Evolutionary conservation across 225 moss, liverwort and hornwort genomes (phyloP), one percentile per base, ranked within the genome.

Genomic region (Pseudoscleropodium purum): DNA sequence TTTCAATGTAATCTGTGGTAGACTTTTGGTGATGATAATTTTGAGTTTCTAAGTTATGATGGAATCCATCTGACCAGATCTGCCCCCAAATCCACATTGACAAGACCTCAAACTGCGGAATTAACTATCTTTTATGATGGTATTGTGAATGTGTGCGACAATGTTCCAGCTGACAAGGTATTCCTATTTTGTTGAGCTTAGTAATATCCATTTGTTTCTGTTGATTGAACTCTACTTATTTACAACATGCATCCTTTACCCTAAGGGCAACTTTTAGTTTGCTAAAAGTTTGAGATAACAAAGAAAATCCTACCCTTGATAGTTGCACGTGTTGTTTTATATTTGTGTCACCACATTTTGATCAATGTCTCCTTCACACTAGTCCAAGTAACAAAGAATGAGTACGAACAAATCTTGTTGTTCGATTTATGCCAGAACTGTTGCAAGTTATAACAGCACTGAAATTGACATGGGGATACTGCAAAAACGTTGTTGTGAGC

Each of bases 101-200:
- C 77, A 56, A 87, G 87, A 74, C 69, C 84, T 81, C 89, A 75
- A 17, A 88, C 79, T 52, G 90, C 89, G 34, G 86, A 91, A 67
- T 75, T 94, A 11, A 94, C 93, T 39, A 93, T 93, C 83, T 94
- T 94, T 87, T 93, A 94, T 68, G 91, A 91, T 73, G 94, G 94
- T 16, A 75, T 88, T 78, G 93, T 94, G 60, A 92, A 92, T 68
- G 92, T 93, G 80, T 93, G 80, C 57, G 57, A 87, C 39, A 90
- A 94, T 65, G 91, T 94, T 72, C 84, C 94, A 17, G 65, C 25
- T 82, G 94, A 94, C 63, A 94, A 94, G 94, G 94, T 94, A 89
- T 79, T 31, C n/a, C 14, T 43, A 30, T 80, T 51, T 77, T 43
- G n/a, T 72, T 23, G 61, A 76, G 56, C 83, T 86, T 47, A 43